These are phyloP conservation scores for Naumovozyma baii DNA, from an alignment of 805 yeast genomes.

Conservation along the genomic window DNA sequence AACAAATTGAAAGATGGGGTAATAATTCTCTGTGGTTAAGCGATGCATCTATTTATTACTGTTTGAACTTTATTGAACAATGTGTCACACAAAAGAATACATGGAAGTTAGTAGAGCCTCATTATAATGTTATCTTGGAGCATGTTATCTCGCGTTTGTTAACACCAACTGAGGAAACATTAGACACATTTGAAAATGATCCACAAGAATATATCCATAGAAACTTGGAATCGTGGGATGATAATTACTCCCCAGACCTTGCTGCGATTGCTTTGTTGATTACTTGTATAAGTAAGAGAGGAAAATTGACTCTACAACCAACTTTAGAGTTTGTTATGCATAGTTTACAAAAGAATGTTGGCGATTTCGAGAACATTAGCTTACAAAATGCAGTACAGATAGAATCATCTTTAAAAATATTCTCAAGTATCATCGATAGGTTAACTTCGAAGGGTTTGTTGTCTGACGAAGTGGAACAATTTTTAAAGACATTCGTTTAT, in stretches of 20 bases:
- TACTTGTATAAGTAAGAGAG: conserved; percentile 61
- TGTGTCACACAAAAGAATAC: conserved; percentile 49
- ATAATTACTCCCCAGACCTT: conserved; percentile 56
- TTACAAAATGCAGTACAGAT: conserved; percentile 50
- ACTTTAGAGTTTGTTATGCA: conserved; percentile 51
- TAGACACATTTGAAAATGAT: conserved; percentile 73
- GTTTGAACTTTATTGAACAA: conserved; percentile 54
- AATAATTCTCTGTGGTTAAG: conserved; percentile 58
- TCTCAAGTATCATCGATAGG: conserved; percentile 62
- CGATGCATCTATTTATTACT: conserved; percentile 50
- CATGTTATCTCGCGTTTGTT: conserved; percentile 71
- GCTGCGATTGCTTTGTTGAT: conserved; percentile 70
- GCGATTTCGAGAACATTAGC: conserved; percentile 21
- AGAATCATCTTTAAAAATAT: conserved; percentile 71
- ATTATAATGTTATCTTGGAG: conserved; percentile 51
- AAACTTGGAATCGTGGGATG: conserved; percentile 56
- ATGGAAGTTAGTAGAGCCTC: conserved; percentile 61
- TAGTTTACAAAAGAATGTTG: conserved; percentile 31
- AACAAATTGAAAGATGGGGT: conserved; percentile 69
- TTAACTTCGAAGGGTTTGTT: conserved; percentile 46
- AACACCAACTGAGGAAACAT: conserved; percentile 55
- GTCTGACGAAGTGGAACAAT: conserved; percentile 53
- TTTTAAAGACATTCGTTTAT: conserved; percentile 52
- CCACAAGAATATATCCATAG: conserved; percentile 82
- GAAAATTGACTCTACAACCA: conserved; percentile 48